Percentiles rank a stretch among this genome's conserved stretches.
Conservation (phyloP, 495 filamentous ascomycete species). For the Aspergillus olivimuriae region DNA sequence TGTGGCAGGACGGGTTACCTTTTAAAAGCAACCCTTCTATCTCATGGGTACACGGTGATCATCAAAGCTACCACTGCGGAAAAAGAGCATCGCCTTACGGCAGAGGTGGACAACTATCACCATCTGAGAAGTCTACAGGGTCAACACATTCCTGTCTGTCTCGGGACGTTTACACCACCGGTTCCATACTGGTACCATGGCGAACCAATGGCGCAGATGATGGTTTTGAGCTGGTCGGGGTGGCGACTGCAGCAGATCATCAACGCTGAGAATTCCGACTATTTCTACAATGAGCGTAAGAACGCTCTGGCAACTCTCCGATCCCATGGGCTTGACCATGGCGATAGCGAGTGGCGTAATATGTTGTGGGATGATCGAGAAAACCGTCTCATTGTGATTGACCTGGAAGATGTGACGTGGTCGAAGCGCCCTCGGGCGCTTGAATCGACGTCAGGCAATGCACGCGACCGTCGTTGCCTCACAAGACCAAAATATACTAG, state of each 20-base stretch:
- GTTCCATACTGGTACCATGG: constrained; percentile 23
- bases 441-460: background rate
- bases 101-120: constrained; percentile 20
- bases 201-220: constrained; percentile 20
- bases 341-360: constrained; percentile 19
- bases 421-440: constrained; percentile 9
- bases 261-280: constrained; percentile 14
- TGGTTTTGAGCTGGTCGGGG: constrained; percentile 21
- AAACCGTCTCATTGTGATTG: constrained; percentile 14
- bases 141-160: constrained; percentile 17
- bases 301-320: constrained; percentile 11
- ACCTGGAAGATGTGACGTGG: constrained; percentile 20
- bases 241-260: constrained; percentile 18
- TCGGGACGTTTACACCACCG: constrained; percentile 14
- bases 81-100: constrained; percentile 18
- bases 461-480: background rate
- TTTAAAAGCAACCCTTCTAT: constrained; percentile 23
- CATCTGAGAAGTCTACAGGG: constrained; percentile 16
- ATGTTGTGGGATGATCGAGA: constrained; percentile 16
- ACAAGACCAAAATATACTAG: background rate
- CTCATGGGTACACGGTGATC: constrained; percentile 22
- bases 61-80: constrained; percentile 23
- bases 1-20: constrained; percentile 23
- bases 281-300: constrained; percentile 16
- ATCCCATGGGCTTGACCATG: constrained; percentile 12